Evolutionary conservation across 164 flowering plant genomes (phyloP).

Genomic region (Brasenia schreberi): DNA sequence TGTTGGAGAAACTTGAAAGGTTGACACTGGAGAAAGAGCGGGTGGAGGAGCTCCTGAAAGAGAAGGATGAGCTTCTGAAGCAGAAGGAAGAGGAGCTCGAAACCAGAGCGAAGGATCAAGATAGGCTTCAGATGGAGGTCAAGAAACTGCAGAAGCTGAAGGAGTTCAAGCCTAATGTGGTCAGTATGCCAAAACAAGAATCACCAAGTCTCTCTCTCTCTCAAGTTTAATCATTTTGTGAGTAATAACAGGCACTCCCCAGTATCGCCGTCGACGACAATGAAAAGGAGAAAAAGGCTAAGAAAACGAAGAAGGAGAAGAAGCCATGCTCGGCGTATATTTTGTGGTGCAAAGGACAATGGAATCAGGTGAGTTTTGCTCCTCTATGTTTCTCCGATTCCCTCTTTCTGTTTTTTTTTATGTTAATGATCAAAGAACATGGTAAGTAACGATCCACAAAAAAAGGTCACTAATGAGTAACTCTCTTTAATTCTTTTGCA

Average conservation of each 20-base stretch:
- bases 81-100: constrained; percentile 58
- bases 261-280: constrained; percentile 33
- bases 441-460: too few relatives aligned
- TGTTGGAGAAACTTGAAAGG: constrained; percentile 59
- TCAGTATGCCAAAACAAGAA: constrained; percentile 11
- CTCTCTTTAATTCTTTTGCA: constrained; percentile 4
- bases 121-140: constrained; percentile 64
- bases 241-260: constrained; percentile 33
- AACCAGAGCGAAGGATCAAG: constrained; percentile 38
- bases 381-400: too few relatives aligned
- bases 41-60: constrained; percentile 63
- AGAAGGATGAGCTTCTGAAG: constrained; percentile 44
- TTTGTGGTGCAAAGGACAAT: constrained; percentile 81
- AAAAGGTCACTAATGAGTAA: too few relatives aligned
- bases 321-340: constrained; percentile 67
- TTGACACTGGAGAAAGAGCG: constrained; percentile 69
- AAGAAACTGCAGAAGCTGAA: constrained; percentile 85
- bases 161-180: constrained; percentile 88
- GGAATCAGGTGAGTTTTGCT: constrained; percentile 52
- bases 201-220: neutral
- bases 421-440: neutral
- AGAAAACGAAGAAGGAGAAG: constrained; percentile 46
- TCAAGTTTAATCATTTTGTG: constrained; percentile 1
- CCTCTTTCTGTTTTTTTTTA: neutral
- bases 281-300: constrained; percentile 50